A percentile compares a stretch with the other conserved stretches of the same genome.
phyloP scores from a whole-genome alignment of 23 red algal species.

The Pyropia haitanensis region DNA sequence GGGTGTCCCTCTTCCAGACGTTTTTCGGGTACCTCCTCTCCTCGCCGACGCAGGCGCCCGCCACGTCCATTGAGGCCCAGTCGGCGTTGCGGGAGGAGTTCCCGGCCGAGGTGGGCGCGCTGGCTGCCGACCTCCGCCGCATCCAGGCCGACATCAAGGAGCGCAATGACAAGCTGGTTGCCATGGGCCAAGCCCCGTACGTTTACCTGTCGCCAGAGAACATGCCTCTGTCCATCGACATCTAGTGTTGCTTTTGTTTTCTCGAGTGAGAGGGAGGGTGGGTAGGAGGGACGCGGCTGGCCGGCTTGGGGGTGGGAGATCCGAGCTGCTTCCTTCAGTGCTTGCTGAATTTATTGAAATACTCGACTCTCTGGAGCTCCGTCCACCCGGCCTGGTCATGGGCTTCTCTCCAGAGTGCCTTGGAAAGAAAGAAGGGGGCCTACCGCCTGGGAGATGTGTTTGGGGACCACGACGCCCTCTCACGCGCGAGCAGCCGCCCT shows the following conservation, averaged over 20 bases:
- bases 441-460: too few species aligned
- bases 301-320: too few species aligned
- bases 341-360: too few species aligned
- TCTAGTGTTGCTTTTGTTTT: neutral
- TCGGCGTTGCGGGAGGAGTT: neutral
- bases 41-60: slow-evolving; percentile 1
- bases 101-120: neutral
- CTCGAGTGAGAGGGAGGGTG: too few species aligned
- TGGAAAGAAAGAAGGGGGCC: too few species aligned
- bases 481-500: too few species aligned
- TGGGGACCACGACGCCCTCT: too few species aligned
- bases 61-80: neutral
- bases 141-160: slow-evolving; percentile 8
- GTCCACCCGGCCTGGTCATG: too few species aligned
- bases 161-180: neutral
- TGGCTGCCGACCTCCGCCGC: neutral
- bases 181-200: neutral
- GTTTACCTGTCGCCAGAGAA: slow-evolving; percentile 4
- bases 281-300: too few species aligned
- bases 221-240: slow-evolving; percentile 15
- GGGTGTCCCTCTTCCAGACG: neutral
- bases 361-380: too few species aligned
- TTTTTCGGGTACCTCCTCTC: neutral
- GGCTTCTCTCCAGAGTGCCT: too few species aligned
- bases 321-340: too few species aligned